phyloP scores from a whole-genome alignment of 2,329 filamentous ascomycete species.

The Paecilomyces formosus region DNA sequence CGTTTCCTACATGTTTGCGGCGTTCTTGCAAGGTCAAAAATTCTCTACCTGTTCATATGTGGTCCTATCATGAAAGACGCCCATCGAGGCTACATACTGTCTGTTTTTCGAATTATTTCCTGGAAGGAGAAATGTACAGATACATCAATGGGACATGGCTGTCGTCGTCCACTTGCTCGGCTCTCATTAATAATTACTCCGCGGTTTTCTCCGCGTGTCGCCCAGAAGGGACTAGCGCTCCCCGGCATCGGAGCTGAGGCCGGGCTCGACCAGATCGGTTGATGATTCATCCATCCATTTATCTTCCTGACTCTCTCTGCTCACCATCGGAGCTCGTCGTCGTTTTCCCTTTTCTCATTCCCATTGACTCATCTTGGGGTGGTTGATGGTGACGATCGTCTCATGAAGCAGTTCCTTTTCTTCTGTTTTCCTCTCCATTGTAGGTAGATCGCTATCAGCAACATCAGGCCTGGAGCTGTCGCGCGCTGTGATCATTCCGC shows the following conservation, averaged over 20 bases:
- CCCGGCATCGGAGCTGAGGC: background rate
- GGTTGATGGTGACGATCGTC: background rate
- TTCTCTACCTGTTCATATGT: background rate
- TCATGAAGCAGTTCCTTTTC: background rate
- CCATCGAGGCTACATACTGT: background rate
- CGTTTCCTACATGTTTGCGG: background rate
- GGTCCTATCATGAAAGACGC: background rate
- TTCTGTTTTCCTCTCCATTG: background rate
- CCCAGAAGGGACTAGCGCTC: background rate
- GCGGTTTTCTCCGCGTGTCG: background rate
- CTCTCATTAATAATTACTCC: background rate
- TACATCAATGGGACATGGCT: background rate
- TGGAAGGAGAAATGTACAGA: background rate
- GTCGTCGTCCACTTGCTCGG: background rate
- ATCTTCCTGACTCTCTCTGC: background rate
- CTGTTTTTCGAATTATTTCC: background rate
- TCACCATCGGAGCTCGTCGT: background rate
- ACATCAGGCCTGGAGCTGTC: background rate
- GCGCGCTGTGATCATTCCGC: background rate
- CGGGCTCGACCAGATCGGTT: background rate
- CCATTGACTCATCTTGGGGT: background rate
- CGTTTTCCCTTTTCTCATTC: background rate
- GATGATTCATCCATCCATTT: background rate
- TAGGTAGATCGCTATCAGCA: background rate
- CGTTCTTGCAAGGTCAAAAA: background rate